Base-by-base conservation (phyloP, 2,329 filamentous ascomycete species). In the Geosmithia putterillii region DNA sequence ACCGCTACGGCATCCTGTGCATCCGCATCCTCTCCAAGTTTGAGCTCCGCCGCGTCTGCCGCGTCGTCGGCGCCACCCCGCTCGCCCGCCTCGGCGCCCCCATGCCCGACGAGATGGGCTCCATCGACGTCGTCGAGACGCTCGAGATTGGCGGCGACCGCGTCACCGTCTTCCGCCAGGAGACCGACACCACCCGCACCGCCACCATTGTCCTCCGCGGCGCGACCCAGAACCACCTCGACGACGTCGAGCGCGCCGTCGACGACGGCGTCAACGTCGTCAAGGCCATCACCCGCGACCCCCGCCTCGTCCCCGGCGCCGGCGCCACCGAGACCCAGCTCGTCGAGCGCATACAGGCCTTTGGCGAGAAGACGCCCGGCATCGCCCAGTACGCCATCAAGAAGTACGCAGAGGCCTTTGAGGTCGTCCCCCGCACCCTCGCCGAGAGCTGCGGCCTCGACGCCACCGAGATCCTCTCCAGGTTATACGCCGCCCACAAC, bases 51-150 rank as follows among this genome's bases (percentile, higher is more conserved):
- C 79, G 92, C 57, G 73, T 96, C 56, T 98, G 94, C 74, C 83
- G 92, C 49, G 92, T 98, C 20, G 90, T 96, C 42, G 90, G 90
- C 49, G 92, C 92, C 45, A 95, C 92, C 14, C 92, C 92, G n/a
- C 76, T 98, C 48, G 94, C 94, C 43, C 83, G 92, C 55, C 74
- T 98, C 40, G 92, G 92, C 50, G 92, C 94, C 15, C 92, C 92
- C 38, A 98, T 98, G 92, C 92, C 94, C n/a, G 92, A 98, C 54
- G 92, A 98, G 73, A 96, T 95, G 89, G 92, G 92, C 51, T 83
- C 68, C 54, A 80, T 98, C 50, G 92, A 98, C 60, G 65, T 98
- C 45, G 92, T 98, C 25, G 92, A 98, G 74, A 96, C 94, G 2
- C 75, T 94, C 38, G 92, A 98, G 67, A 96, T 98, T 60, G 92